Evolutionary conservation across 208 protist species (phyloP), one percentile per base, ranked within the genome.

Genomic region (Leishmania major): DNA sequence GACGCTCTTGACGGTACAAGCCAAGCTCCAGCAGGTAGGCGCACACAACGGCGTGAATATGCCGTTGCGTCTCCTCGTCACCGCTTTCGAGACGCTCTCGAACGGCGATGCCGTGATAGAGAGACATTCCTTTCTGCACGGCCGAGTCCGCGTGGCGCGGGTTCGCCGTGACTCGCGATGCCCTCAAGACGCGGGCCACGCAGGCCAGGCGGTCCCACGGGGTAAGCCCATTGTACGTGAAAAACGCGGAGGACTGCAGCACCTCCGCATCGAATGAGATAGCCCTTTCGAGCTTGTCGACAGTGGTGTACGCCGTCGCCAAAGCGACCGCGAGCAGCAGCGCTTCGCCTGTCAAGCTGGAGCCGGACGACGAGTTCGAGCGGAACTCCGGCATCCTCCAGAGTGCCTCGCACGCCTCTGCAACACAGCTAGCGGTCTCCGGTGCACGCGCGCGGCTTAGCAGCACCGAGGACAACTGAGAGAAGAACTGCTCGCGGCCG

Each of bases 371-470:
- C 2, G 22, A 28, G 28, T 28, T 74, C 17, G 40, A 8, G 45
- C 74, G 77, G 55, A 86, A 75, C 72, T 86, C 82, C 31, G 77
- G 55, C 82, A 86, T 86, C 6, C 17, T 37, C 82, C 78, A 86
- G 7, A 81, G 64, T 57, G 25, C 31, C 28, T 82, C 73, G 47
- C 82, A 64, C 19, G 47, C 64, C 73, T 82, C 78, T 1, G 78
- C 82, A 4, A 79, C 82, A 28, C 77, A 78, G 25, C 10, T 4
- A n/a, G 82, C 82, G 13, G 49, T 67, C 10, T 77, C 72, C 5
- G 55, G 1, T 31, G 53, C 77, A 31, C 74, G 43, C 11, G 55
- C 60, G 15, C 5, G 73, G 17, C 45, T 72, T 25, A 62, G 35
- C 35, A 86, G 62, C n/a, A 43, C 25, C 1, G 60, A n/a, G 43